Conservation (phyloP, 306 rosid species). For the cucumber (Cucumis sativus) region Cucumber_9930_V3 NC_026661.2:1378001-1378500, state of each 20-base stretch:
- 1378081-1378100: conserved; percentile 9
- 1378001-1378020: conserved; percentile 12
- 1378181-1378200: neutral
- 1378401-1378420: neutral
- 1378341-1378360: neutral
- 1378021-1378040: conserved; percentile 15
- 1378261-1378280: conserved; percentile 1
- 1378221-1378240: conserved; percentile 12
- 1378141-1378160: conserved; percentile 11
- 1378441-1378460: neutral
- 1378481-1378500: conserved; percentile 10
- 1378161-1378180: conserved; percentile 2
- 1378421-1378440: conserved; percentile 4
- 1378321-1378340: neutral
- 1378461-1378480: neutral
- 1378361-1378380: neutral
- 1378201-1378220: conserved; percentile 14
- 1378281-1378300: neutral
- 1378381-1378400: neutral
- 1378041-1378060: conserved; percentile 4
- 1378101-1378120: conserved; percentile 9
- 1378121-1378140: conserved; percentile 19
- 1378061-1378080: conserved; percentile 7
- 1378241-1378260: conserved; percentile 19
- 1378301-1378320: neutral